Conservation (phyloP, 768 basidiomycete species). For the Dioszegia aurantiaca region DNA sequence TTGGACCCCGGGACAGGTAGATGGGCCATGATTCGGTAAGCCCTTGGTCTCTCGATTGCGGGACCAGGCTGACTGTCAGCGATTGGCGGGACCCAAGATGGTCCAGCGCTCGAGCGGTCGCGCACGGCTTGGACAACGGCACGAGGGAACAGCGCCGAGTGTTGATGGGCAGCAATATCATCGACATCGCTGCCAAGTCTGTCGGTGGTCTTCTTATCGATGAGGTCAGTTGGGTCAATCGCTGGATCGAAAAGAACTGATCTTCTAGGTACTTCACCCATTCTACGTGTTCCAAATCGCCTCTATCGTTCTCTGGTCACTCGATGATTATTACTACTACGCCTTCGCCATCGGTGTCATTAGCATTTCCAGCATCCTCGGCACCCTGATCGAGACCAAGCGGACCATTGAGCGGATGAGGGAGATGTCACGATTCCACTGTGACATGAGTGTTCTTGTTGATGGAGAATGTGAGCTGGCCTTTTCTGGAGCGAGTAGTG, state of each 20-base stretch:
- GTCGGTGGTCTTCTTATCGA: slow-evolving; percentile 74
- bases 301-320: slow-evolving; percentile 86
- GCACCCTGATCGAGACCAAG: slow-evolving; percentile 87
- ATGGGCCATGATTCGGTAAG: slow-evolving; percentile 76
- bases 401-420: slow-evolving; percentile 92
- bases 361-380: slow-evolving; percentile 73
- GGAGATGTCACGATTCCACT: slow-evolving; percentile 89
- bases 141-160: slow-evolving; percentile 65
- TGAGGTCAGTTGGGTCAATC: slow-evolving; percentile 45
- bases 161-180: slow-evolving; percentile 79
- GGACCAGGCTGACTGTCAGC: slow-evolving; percentile 54
- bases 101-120: slow-evolving; percentile 63
- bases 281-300: slow-evolving; percentile 99
- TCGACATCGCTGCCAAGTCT: slow-evolving; percentile 87
- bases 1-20: slow-evolving; percentile 78
- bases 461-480: slow-evolving; percentile 66
- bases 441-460: slow-evolving; percentile 67
- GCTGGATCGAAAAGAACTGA: slow-evolving; percentile 35
- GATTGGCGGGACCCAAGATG: slow-evolving; percentile 86
- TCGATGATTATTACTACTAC: slow-evolving; percentile 96
- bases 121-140: slow-evolving; percentile 61
- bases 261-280: slow-evolving; percentile 74
- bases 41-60: slow-evolving; percentile 9
- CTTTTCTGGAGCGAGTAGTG: no score
- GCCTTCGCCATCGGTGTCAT: slow-evolving; percentile 95